phyloP scores from a whole-genome alignment of 2,329 filamentous ascomycete genomes.

The Ceratocystis cacaofunesta region DNA sequence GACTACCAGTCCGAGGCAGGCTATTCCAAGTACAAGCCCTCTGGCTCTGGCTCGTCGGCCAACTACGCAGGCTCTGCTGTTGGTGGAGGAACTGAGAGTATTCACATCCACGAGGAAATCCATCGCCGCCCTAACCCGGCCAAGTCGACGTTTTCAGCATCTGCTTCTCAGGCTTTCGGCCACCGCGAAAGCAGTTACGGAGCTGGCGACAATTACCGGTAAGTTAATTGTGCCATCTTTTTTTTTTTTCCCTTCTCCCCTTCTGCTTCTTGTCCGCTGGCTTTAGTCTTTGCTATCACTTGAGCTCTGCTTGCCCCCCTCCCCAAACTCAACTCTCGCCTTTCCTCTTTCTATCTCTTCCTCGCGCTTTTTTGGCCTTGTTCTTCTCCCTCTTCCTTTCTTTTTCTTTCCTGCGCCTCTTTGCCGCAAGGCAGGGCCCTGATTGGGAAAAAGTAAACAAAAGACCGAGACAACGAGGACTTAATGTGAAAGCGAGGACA shows the following conservation, averaged over 20 bases:
- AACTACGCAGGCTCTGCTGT: constrained; percentile 2
- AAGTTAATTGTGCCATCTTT: not conserved
- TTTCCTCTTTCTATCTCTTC: not conserved
- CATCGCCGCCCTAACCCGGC: constrained; percentile 11
- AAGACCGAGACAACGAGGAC: constrained; percentile 2
- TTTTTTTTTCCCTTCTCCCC: not conserved
- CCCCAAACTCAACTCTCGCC: not conserved
- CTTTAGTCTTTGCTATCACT: not conserved
- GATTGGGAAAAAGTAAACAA: constrained; percentile 6
- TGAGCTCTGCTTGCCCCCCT: constrained; percentile 16
- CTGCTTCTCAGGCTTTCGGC: constrained; percentile 6
- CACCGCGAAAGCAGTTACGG: constrained; percentile 7
- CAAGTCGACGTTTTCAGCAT: constrained; percentile 10
- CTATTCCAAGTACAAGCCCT: not conserved
- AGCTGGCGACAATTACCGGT: constrained; percentile 13
- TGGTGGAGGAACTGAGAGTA: constrained; percentile 3
- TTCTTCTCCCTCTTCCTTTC: not conserved
- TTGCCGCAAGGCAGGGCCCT: constrained; percentile 1
- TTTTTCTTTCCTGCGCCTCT: constrained; percentile 19
- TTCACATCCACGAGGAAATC: constrained; percentile 15
- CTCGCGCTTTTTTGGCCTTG: not conserved
- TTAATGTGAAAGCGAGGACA: not conserved
- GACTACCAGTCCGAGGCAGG: not conserved
- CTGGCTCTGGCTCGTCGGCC: not conserved
- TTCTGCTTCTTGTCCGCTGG: not conserved